Evolutionary conservation across 2,329 filamentous ascomycete genomes (phyloP).

Genomic region (Epicoccum sorghinum): DNA sequence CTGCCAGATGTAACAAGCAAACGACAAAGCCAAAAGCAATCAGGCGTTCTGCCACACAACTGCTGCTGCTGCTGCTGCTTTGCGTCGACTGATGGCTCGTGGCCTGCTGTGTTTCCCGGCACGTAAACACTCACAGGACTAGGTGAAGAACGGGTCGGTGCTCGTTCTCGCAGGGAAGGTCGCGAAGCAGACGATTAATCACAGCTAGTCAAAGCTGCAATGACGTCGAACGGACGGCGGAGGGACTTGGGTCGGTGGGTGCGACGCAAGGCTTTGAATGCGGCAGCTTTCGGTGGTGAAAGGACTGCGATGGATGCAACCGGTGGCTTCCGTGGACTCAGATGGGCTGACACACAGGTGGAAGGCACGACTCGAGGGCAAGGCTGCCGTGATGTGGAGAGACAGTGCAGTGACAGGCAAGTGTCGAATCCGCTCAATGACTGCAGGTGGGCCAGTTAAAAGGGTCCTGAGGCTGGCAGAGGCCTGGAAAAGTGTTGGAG

Average conservation of each 20-base stretch:
- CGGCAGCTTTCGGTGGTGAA: conserved; percentile 24
- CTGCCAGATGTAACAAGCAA: conserved; percentile 17
- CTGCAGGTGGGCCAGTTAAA: conserved; percentile 34
- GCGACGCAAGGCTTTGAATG: conserved; percentile 12
- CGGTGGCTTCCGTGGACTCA: conserved; percentile 37
- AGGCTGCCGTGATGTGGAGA: conserved; percentile 11
- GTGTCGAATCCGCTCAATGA: conserved; percentile 24
- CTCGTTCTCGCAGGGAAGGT: conserved; percentile 19
- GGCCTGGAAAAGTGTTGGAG: conserved; percentile 39
- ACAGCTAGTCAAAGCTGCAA: conserved; percentile 43
- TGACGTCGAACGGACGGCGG: conserved; percentile 35
- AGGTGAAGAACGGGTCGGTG: conserved; percentile 24
- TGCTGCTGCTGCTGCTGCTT: background rate
- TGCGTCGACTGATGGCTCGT: background rate
- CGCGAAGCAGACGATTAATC: conserved; percentile 18
- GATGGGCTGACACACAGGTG: background rate
- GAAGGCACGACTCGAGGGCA: conserved; percentile 16
- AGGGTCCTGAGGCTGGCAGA: conserved; percentile 43
- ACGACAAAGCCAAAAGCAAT: background rate
- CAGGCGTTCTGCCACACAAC: no score
- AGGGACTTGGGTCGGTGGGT: conserved; percentile 16
- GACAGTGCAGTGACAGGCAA: conserved; percentile 13
- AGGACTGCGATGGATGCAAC: conserved; percentile 22
- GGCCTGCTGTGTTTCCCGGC: background rate
- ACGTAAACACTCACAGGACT: conserved; percentile 27